Evolutionary conservation across 495 filamentous ascomycete genomes (phyloP).

Genomic region (Durotheca rogersii): DNA sequence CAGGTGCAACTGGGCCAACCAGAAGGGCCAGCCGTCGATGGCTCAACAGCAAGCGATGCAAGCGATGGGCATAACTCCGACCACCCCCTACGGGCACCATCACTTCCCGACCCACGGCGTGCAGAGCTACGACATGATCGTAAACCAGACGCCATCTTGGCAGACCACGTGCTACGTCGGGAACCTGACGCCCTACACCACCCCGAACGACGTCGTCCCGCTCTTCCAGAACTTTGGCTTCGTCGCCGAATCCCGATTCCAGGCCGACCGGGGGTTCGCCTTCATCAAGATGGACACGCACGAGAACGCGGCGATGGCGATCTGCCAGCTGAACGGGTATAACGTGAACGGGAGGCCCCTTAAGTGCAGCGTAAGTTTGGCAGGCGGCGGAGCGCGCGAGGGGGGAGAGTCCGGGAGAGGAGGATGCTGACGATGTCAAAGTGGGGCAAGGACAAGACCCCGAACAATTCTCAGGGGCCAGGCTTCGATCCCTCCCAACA

Average conservation of each 20-base stretch:
- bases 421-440: conserved; percentile 39
- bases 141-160: conserved; percentile 95
- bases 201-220: conserved; percentile 90
- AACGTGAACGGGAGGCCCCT: conserved; percentile 96
- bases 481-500: conserved; percentile 81
- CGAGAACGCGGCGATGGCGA: conserved; percentile 97
- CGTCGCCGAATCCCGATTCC: conserved; percentile 95
- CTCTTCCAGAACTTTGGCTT: conserved; percentile 98
- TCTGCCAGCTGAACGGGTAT: conserved; percentile 95
- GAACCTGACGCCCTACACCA: conserved; percentile 96
- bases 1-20: conserved; percentile 99
- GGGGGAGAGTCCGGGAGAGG: too few species aligned
- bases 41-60: conserved; percentile 97
- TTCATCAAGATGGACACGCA: conserved; percentile 99
- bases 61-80: conserved; percentile 97
- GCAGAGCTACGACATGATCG: conserved; percentile 97
- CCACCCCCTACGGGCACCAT: conserved; percentile 93
- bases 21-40: conserved; percentile 98
- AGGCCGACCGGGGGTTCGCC: conserved; percentile 95
- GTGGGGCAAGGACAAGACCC: conserved; percentile 99
- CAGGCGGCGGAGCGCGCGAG: background rate
- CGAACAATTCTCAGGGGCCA: conserved; percentile 64
- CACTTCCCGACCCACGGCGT: conserved; percentile 97
- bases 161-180: conserved; percentile 99
- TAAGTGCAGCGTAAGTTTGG: conserved; percentile 89